Percentiles rank a stretch among this genome's conserved stretches.
phyloP scores from a whole-genome alignment of 2,329 filamentous ascomycete genomes.

The Aspergillus candidus region DNA sequence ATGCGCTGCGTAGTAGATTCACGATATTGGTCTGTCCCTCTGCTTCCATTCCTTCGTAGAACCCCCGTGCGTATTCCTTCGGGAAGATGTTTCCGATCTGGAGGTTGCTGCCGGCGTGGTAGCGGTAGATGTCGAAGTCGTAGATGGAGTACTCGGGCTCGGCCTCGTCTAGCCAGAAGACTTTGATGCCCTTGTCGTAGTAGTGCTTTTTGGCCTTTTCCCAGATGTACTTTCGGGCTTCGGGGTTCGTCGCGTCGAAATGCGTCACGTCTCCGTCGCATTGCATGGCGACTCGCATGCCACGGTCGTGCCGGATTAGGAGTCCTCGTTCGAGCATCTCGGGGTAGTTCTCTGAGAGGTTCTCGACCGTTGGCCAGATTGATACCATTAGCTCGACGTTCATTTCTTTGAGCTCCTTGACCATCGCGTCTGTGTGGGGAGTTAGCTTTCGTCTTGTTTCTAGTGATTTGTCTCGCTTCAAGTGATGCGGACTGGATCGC shows the following conservation, averaged over 20 bases:
- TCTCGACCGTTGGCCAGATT: slow-evolving; percentile 63
- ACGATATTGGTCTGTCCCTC: slow-evolving; percentile 53
- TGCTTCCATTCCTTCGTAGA: slow-evolving; percentile 53
- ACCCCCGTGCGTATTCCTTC: slow-evolving; percentile 51
- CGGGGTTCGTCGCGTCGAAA: slow-evolving; percentile 60
- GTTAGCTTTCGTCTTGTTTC: background rate
- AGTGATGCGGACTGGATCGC: background rate
- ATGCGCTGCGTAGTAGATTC: slow-evolving; percentile 54
- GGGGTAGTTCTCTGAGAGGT: slow-evolving; percentile 51
- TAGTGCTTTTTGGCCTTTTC: slow-evolving; percentile 55
- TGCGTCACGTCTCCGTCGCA: slow-evolving; percentile 55
- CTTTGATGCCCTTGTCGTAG: slow-evolving; percentile 54
- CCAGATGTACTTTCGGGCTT: slow-evolving; percentile 56
- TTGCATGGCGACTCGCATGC: slow-evolving; percentile 53
- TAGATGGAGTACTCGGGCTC: slow-evolving; percentile 61
- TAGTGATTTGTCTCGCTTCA: no score
- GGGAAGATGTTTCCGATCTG: slow-evolving; percentile 58
- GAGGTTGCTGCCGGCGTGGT: slow-evolving; percentile 50
- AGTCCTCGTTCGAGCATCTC: slow-evolving; percentile 58
- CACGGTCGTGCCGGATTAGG: slow-evolving; percentile 56
- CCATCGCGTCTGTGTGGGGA: slow-evolving; percentile 50
- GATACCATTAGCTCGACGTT: slow-evolving; percentile 63
- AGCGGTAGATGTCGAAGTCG: slow-evolving; percentile 62
- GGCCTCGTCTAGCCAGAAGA: slow-evolving; percentile 65
- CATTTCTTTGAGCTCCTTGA: slow-evolving; percentile 53